Conservation (phyloP, 176 grass and related monocot genomes). For the Avena sativa region DNA sequence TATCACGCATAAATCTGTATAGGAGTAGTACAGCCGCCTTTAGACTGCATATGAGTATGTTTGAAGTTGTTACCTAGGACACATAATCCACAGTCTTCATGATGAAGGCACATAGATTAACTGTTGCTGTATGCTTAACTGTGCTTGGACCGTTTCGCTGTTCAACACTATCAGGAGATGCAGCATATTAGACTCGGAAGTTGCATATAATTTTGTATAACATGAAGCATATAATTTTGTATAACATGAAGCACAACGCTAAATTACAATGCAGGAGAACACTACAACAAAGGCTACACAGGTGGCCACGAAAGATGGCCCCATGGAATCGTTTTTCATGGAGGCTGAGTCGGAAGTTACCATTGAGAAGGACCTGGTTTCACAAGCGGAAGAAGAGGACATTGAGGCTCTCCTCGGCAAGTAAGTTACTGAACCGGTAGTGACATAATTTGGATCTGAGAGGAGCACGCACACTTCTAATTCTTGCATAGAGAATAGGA, state of each 20-base stretch:
- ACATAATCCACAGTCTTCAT: background rate
- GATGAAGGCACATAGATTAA: background rate
- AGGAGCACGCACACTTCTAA: constrained; percentile 35
- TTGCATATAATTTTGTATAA: background rate
- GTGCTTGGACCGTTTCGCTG: background rate
- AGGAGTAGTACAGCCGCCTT: background rate
- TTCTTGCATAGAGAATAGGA: background rate
- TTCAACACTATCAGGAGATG: background rate
- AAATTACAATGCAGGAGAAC: constrained; percentile 63
- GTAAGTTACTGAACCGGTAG: constrained; percentile 47
- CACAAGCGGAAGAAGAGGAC: constrained; percentile 89
- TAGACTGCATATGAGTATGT: background rate
- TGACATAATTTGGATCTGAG: background rate
- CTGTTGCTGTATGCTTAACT: background rate
- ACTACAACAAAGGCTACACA: constrained; percentile 60
- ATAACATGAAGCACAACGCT: background rate
- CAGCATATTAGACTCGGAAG: background rate
- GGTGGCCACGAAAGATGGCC: constrained; percentile 53
- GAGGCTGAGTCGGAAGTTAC: constrained; percentile 61
- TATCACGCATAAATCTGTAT: background rate
- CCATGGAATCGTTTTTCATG: constrained; percentile 45
- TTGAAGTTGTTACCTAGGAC: background rate
- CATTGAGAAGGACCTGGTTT: constrained; percentile 81
- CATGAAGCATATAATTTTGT: background rate
- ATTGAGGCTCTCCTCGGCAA: constrained; percentile 80